phyloP scores from a whole-genome alignment of 1,139 yeast species.

The Zygotorulaspora mrakii region DNA sequence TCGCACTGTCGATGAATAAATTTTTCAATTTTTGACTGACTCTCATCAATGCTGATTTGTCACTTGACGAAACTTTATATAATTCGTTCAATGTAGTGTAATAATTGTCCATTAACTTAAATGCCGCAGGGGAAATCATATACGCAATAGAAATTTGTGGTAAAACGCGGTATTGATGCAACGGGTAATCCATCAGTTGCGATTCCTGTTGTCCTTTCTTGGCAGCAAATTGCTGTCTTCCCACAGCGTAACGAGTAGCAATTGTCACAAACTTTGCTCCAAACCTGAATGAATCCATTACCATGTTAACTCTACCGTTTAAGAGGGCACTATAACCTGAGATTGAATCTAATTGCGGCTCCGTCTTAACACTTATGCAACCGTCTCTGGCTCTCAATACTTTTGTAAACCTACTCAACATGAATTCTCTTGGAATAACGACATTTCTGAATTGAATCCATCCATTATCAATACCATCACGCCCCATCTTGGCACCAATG shows the following conservation, averaged over 20 bases:
- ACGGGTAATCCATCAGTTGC: conserved; percentile 74
- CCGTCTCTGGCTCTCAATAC: conserved; percentile 58
- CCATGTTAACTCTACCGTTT: conserved; percentile 90
- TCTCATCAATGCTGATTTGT: conserved; percentile 46
- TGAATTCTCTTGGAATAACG: conserved; percentile 74
- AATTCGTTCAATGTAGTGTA: conserved; percentile 50
- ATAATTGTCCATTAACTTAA: conserved; percentile 56
- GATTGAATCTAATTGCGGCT: conserved; percentile 76
- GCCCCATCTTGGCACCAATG: conserved; percentile 92
- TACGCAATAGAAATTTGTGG: conserved; percentile 80
- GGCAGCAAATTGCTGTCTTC: conserved; percentile 75
- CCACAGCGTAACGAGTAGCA: conserved; percentile 84
- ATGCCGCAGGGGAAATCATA: conserved; percentile 72
- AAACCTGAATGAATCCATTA: conserved; percentile 73
- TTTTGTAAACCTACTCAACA: conserved; percentile 77
- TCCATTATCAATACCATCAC: conserved; percentile 78
- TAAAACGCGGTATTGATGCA: conserved; percentile 80
- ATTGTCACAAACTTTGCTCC: conserved; percentile 78
- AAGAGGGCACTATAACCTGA: conserved; percentile 76
- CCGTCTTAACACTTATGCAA: conserved; percentile 49
- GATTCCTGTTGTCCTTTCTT: conserved; percentile 41
- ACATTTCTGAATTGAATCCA: conserved; percentile 89
- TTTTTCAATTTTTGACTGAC: conserved; percentile 56
- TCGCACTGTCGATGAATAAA: conserved; percentile 80
- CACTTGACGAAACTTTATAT: conserved; percentile 47